Conservation (phyloP, 129 eudicot genomes). For the Saposhnikovia divaricata region DNA sequence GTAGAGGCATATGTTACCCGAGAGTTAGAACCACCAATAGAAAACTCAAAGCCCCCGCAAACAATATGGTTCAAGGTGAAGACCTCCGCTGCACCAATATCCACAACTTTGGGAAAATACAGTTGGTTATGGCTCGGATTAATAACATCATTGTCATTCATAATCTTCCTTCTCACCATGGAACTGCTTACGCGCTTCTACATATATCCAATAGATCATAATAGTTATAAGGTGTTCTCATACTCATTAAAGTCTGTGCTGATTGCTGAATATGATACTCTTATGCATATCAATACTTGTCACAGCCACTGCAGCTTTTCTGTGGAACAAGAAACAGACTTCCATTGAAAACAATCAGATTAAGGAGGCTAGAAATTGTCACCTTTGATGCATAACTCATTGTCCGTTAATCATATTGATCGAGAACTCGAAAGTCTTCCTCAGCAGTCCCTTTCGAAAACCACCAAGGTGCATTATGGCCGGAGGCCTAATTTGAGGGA, state of each 20-base stretch:
- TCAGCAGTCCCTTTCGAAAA: conserved; percentile 13
- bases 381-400: background rate
- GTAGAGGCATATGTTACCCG: too few species aligned
- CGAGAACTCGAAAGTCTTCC: conserved; percentile 52
- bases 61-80: too few species aligned
- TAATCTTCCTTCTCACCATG: too few species aligned
- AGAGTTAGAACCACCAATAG: too few species aligned
- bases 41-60: too few species aligned
- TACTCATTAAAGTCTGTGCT: conserved; percentile 19
- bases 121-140: too few species aligned
- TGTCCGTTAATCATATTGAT: conserved; percentile 16
- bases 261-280: conserved; percentile 29
- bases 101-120: too few species aligned
- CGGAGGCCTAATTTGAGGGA: conserved; percentile 50
- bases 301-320: conserved; percentile 25
- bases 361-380: conserved; percentile 12
- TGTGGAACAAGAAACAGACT: conserved; percentile 47
- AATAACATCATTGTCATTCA: too few species aligned
- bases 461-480: conserved; percentile 42
- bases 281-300: conserved; percentile 30
- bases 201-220: conserved; percentile 50
- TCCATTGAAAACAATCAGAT: background rate
- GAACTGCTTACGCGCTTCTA: conserved; percentile 33
- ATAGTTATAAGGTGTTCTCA: conserved; percentile 23
- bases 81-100: too few species aligned